Percentiles rank a stretch among this genome's conserved stretches.
Conservation (phyloP, 768 basidiomycete species). For the Cyathus striatus region DNA sequence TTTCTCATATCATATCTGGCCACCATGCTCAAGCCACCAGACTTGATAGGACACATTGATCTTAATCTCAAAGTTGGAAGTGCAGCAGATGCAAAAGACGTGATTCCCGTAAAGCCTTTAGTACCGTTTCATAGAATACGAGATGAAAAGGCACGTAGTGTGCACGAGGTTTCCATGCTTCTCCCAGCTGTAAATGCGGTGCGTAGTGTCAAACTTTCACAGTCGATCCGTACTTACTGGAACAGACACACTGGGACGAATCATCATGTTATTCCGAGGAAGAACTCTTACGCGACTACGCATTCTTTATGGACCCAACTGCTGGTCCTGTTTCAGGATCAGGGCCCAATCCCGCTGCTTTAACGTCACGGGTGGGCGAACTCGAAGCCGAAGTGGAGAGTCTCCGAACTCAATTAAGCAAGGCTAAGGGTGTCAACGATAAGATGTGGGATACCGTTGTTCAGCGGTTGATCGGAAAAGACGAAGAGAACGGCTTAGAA, state of each 20-base stretch:
- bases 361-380: constrained; percentile 55
- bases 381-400: constrained; percentile 69
- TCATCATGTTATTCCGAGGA: constrained; percentile 37
- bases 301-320: constrained; percentile 54
- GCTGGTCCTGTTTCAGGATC: constrained; percentile 15
- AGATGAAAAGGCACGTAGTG: constrained; percentile 61
- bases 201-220: constrained; percentile 5
- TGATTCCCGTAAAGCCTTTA: constrained; percentile 62
- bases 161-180: constrained; percentile 66
- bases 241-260: constrained; percentile 24
- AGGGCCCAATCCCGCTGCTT: constrained; percentile 26
- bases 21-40: constrained; percentile 81
- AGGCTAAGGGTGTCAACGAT: constrained; percentile 90
- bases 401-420: constrained; percentile 66
- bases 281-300: constrained; percentile 62
- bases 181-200: constrained; percentile 46
- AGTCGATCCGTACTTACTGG: not conserved
- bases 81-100: constrained; percentile 42
- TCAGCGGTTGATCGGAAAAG: constrained; percentile 47
- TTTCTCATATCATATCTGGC: constrained; percentile 66
- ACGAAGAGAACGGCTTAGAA: constrained; percentile 8
- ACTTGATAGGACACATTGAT: constrained; percentile 78
- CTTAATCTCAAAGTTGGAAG: constrained; percentile 40
- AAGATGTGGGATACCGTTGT: constrained; percentile 90
- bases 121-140: constrained; percentile 69